These are phyloP conservation scores for Apiospora kogelbergensis DNA, from an alignment of 2,329 filamentous ascomycete genomes.

Conservation along the genomic window DNA sequence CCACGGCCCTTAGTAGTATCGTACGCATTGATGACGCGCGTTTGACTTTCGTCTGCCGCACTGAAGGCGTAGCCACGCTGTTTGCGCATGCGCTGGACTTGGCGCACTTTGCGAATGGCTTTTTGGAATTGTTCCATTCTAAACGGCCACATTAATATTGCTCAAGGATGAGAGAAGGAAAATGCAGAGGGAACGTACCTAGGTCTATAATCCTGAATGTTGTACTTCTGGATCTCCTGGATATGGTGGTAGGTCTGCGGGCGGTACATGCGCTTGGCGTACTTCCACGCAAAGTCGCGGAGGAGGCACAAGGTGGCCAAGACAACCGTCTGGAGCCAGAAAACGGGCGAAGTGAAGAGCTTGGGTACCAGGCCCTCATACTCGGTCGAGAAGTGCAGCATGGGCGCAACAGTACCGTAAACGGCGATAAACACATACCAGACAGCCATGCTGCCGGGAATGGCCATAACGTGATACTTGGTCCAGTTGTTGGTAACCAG, in stretches of 20 bases:
- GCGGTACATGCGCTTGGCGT: conserved; percentile 94
- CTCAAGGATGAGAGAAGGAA: not conserved
- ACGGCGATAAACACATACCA: conserved; percentile 90
- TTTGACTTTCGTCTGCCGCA: conserved; percentile 95
- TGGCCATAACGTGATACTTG: conserved; percentile 94
- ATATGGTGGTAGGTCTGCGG: conserved; percentile 97
- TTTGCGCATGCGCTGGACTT: conserved; percentile 99
- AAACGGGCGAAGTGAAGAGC: conserved; percentile 77
- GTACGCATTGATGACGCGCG: conserved; percentile 92
- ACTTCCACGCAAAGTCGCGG: conserved; percentile 95
- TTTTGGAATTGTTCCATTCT: conserved; percentile 99
- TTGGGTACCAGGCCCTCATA: conserved; percentile 81
- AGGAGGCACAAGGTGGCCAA: conserved; percentile 80
- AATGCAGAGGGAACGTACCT: conserved; percentile 57
- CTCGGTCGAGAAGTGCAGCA: conserved; percentile 76
- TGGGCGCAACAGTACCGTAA: conserved; percentile 85
- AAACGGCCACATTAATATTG: not conserved
- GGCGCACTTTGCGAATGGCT: conserved; percentile 95
- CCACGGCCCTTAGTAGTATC: conserved; percentile 93
- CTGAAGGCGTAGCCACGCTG: conserved; percentile 98
- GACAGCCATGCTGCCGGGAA: conserved; percentile 86
- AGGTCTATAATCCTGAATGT: conserved; percentile 97
- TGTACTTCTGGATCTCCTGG: conserved; percentile 99
- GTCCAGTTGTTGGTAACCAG: conserved; percentile 98
- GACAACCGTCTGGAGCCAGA: conserved; percentile 87